Base-by-base conservation (phyloP, 1,139 yeast species). In the Yarrowia galli region DNA sequence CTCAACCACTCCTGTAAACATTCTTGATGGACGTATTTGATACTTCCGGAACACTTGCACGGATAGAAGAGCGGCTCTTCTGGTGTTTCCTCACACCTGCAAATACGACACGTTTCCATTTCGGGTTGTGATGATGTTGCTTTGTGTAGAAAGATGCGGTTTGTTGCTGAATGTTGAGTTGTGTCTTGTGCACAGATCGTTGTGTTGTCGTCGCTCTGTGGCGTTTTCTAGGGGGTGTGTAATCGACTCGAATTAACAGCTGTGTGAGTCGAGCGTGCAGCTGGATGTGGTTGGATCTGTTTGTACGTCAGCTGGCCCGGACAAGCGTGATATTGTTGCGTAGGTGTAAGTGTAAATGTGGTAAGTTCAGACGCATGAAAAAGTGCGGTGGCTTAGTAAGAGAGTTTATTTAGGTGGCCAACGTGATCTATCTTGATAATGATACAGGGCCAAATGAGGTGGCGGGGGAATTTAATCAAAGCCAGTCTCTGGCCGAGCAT, bases 11-110 rank as follows among this genome's bases (percentile, higher is more conserved):
- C 97, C 74, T 88, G 81, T 64, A 95, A 80, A 79, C 99, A 95
- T 65, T 89, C 96, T 77, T 95, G 97, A 78, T 95, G 99, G 68
- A 95, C 91, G 75, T 88, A 92, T 76, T 90, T 90, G 75, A 95
- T 96, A 36, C 97, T 89, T 2, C 99, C 99, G 69, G 92, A 84
- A 78, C 99, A 95, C 74, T 86, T 88, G 79, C 99, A 95, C 1
- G 99, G 99, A 78, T 91, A 95, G 71, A 85, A 89, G 66, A 95
- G 81, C 3, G 98, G 98, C 71, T 91, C 95, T 1, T 84, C 85
- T 0, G 79, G 80, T 0, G 96, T 85, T n/a, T 87, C 95, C 74
- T 92, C 98, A 64, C 96, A 95, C 69, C 97, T 89, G 77, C 99
- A 95, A 68, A 95, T 93, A 71, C 99, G 89, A 78, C 99, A 96